Percentiles rank a stretch among this genome's conserved stretches.
phyloP scores from a whole-genome alignment of 306 rosid genomes.

The Corylus heterophylla region DNA sequence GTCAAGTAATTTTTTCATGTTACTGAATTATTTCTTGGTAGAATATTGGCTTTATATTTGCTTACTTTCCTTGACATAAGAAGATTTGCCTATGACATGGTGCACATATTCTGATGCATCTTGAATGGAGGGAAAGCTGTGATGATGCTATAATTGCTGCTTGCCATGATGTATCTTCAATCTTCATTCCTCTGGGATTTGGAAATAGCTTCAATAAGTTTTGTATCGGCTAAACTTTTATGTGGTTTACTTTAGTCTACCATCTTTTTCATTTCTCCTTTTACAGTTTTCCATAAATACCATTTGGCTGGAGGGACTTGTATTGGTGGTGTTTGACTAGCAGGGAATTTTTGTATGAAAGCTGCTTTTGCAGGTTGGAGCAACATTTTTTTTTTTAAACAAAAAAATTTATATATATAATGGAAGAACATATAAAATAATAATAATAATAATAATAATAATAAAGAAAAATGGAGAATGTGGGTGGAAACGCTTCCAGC shows the following conservation, averaged over 20 bases:
- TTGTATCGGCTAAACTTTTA: background rate
- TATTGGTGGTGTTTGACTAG: background rate
- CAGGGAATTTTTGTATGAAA: background rate
- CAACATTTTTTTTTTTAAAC: background rate
- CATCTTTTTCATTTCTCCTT: background rate
- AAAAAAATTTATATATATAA: no score
- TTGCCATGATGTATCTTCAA: slow-evolving; percentile 4
- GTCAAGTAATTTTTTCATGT: background rate
- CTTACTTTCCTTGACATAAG: slow-evolving; percentile 48
- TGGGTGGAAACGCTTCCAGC: no score
- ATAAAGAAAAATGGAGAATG: no score
- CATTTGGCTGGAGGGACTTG: background rate
- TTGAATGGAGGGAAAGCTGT: slow-evolving; percentile 9
- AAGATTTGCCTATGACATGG: slow-evolving; percentile 91
- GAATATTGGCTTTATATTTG: background rate
- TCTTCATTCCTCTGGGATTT: background rate
- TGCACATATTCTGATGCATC: slow-evolving; percentile 74
- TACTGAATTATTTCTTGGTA: background rate
- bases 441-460: no score
- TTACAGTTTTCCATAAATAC: background rate
- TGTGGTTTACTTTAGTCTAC: background rate
- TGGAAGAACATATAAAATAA: no score
- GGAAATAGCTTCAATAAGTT: background rate
- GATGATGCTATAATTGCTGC: slow-evolving; percentile 10
- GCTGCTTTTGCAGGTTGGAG: background rate